phyloP scores from a whole-genome alignment of 306 rosid species.

The Quercus engelmannii region DNA sequence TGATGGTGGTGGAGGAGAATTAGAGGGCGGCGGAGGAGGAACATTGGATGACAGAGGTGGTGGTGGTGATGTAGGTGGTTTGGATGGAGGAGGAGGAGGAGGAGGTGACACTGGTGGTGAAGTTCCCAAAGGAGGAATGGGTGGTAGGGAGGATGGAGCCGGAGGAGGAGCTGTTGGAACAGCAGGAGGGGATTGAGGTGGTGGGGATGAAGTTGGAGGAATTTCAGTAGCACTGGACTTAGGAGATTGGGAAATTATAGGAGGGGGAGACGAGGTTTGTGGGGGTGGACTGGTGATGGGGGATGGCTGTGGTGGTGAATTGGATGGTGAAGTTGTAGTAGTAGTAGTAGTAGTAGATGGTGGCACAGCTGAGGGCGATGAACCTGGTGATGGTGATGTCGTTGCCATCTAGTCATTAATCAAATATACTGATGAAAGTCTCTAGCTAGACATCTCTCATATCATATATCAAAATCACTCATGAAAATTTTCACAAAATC shows the following conservation, averaged over 20 bases:
- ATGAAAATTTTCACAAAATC: constrained; percentile 10
- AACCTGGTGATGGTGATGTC: constrained; percentile 56
- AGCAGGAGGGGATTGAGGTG: constrained; percentile 29
- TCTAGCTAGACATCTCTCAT: constrained; percentile 1
- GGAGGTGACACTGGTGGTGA: constrained; percentile 19
- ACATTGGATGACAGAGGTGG: constrained; percentile 28
- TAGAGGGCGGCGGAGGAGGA: neutral
- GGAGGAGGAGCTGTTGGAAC: constrained; percentile 19
- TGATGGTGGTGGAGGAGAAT: constrained; percentile 2
- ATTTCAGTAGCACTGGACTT: constrained; percentile 24
- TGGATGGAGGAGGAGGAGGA: constrained; percentile 28
- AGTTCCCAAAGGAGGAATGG: constrained; percentile 2
- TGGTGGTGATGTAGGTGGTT: constrained; percentile 30
- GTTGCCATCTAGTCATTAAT: constrained; percentile 47
- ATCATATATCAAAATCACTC: constrained; percentile 15
- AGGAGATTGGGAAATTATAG: constrained; percentile 24
- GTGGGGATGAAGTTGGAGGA: constrained; percentile 14
- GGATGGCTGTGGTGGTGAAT: neutral
- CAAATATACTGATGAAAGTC: constrained; percentile 13
- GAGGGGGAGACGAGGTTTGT: constrained; percentile 11
- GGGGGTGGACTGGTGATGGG: constrained; percentile 18
- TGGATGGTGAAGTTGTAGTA: constrained; percentile 4
- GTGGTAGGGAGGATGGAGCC: constrained; percentile 12
- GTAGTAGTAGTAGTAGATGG: constrained; percentile 37
- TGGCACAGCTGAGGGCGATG: constrained; percentile 37